A percentile compares a stretch with the other conserved stretches of the same genome.
Evolutionary conservation across 495 filamentous ascomycete genomes (phyloP).

Genomic region (Penicillium longicatenatum): DNA sequence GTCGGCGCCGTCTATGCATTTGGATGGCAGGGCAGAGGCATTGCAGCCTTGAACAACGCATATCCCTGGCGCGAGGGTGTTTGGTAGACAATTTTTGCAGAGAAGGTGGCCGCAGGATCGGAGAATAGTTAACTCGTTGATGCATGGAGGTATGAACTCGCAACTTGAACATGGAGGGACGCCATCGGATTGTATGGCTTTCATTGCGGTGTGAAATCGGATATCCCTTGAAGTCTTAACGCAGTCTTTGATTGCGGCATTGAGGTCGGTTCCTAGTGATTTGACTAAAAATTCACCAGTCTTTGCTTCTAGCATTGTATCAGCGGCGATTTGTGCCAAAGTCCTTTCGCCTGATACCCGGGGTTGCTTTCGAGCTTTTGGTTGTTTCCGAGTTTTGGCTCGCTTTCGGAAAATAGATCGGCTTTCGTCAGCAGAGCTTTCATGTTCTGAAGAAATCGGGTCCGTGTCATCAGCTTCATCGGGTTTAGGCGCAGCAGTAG

Average conservation of each 20-base stretch:
- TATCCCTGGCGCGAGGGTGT: slow-evolving; percentile 9
- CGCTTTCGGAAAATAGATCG: neutral
- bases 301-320: neutral
- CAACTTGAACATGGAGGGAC: slow-evolving; percentile 32
- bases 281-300: neutral
- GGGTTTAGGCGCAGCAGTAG: neutral
- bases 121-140: slow-evolving; percentile 35
- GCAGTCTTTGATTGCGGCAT: neutral
- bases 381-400: neutral
- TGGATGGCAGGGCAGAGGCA: slow-evolving; percentile 16
- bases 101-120: slow-evolving; percentile 54
- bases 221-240: neutral
- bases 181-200: neutral
- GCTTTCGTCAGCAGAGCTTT: neutral
- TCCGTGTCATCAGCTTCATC: neutral
- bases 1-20: neutral
- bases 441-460: neutral
- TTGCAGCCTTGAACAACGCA: slow-evolving; percentile 37
- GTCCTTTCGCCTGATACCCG: neutral
- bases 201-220: neutral
- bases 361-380: neutral
- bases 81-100: slow-evolving; percentile 40
- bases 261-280: neutral
- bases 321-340: too few relatives aligned
- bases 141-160: slow-evolving; percentile 3